phyloP scores from a whole-genome alignment of 495 filamentous ascomycete species.

The Rhizodiscina lignyota region DNA sequence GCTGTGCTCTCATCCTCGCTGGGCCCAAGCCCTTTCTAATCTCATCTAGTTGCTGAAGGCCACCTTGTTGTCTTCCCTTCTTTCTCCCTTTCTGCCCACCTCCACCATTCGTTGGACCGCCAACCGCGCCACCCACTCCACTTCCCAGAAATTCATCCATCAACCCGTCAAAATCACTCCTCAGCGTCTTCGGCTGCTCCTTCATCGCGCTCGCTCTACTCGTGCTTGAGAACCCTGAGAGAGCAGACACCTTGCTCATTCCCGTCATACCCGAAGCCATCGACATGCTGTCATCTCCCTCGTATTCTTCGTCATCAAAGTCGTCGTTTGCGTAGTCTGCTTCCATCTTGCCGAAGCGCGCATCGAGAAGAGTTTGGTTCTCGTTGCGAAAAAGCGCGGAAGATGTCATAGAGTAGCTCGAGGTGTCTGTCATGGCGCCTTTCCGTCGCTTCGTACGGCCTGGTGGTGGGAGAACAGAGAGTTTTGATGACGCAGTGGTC shows the following conservation, averaged over 20 bases:
- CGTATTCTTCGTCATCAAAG: constrained; percentile 38
- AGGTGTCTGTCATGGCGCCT: constrained; percentile 75
- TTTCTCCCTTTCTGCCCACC: constrained; percentile 47
- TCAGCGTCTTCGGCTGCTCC: constrained; percentile 29
- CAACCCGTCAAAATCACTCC: constrained; percentile 60
- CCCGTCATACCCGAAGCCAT: constrained; percentile 36
- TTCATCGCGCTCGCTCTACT: constrained; percentile 9
- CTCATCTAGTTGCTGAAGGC: constrained; percentile 81
- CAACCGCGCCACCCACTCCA: not conserved
- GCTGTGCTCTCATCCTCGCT: constrained; percentile 30
- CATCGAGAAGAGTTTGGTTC: constrained; percentile 70
- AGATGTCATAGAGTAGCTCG: constrained; percentile 91
- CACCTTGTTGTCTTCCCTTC: constrained; percentile 65
- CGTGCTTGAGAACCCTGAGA: constrained; percentile 21
- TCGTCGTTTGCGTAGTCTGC: constrained; percentile 65
- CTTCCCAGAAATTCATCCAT: constrained; percentile 78
- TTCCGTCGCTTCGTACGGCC: constrained; percentile 78
- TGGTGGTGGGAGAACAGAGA: constrained; percentile 11
- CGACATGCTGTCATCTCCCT: constrained; percentile 34
- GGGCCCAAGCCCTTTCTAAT: constrained; percentile 64
- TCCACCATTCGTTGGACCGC: constrained; percentile 46
- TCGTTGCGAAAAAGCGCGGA: constrained; percentile 80
- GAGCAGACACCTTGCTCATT: constrained; percentile 25
- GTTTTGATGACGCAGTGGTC: constrained; percentile 55
- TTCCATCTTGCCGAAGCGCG: constrained; percentile 81